Conservation (phyloP, 2,329 filamentous ascomycete species). For the Dothistroma septosporum region DNA sequence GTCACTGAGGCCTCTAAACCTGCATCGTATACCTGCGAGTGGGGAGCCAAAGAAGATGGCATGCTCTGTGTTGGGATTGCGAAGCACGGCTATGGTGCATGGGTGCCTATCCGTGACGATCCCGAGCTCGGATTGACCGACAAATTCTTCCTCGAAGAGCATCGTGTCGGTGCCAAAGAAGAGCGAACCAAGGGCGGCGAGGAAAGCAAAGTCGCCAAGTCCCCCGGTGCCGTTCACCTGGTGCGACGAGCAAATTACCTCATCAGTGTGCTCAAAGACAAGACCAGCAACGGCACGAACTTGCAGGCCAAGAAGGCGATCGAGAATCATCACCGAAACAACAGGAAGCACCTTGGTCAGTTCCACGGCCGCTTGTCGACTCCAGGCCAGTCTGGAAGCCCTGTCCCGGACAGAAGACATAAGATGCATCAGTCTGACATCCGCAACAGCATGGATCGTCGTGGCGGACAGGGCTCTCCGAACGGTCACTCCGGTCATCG, state of each 20-base stretch:
- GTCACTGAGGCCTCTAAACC: slow-evolving; percentile 88
- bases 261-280: slow-evolving; percentile 87
- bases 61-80: slow-evolving; percentile 96
- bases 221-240: slow-evolving; percentile 93
- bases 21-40: slow-evolving; percentile 84
- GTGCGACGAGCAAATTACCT: slow-evolving; percentile 93
- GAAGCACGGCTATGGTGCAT: slow-evolving; percentile 90
- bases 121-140: slow-evolving; percentile 77
- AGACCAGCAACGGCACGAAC: slow-evolving; percentile 62
- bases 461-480: slow-evolving; percentile 40
- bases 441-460: slow-evolving; percentile 38
- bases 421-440: slow-evolving; percentile 33
- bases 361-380: slow-evolving; percentile 51
- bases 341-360: slow-evolving; percentile 69
- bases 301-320: slow-evolving; percentile 70
- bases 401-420: slow-evolving; percentile 51
- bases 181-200: slow-evolving; percentile 73
- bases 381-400: slow-evolving; percentile 64
- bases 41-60: slow-evolving; percentile 90
- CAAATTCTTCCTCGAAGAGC: slow-evolving; percentile 95
- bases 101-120: slow-evolving; percentile 91
- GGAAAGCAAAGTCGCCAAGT: slow-evolving; percentile 70
- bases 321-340: slow-evolving; percentile 92
- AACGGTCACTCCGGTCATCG: slow-evolving; percentile 46
- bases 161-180: slow-evolving; percentile 96